Percentiles rank a stretch among this genome's conserved stretches.
Evolutionary conservation across 805 yeast genomes (phyloP).

Genomic region (Saccharomycopsis oosterbeekiorum): DNA sequence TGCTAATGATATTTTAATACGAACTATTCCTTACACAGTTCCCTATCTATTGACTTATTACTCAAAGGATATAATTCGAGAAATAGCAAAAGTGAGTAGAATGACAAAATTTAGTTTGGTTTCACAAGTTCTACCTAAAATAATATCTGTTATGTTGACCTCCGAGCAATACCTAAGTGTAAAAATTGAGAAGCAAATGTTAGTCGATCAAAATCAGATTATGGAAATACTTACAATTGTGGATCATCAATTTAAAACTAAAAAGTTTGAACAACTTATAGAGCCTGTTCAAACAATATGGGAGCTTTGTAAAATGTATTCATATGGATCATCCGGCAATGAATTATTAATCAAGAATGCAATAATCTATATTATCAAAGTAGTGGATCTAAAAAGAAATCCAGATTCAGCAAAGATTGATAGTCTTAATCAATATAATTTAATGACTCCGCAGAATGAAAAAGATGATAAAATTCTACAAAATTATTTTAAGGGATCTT

Average conservation of each 20-base stretch:
- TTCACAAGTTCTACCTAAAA: constrained; percentile 37
- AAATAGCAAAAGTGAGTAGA: constrained; percentile 46
- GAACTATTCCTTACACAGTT: constrained; percentile 65
- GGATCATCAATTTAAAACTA: constrained; percentile 36
- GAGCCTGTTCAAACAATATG: constrained; percentile 26
- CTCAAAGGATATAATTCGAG: constrained; percentile 49
- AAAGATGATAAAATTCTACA: constrained; percentile 27
- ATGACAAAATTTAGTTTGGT: constrained; percentile 38
- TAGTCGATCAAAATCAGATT: constrained; percentile 39
- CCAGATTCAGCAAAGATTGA: constrained; percentile 12
- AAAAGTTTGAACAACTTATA: constrained; percentile 24
- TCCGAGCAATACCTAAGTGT: constrained; percentile 27
- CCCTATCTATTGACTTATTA: constrained; percentile 67
- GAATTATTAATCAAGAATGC: constrained; percentile 33
- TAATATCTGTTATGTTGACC: constrained; percentile 49
- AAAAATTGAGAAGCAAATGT: constrained; percentile 18
- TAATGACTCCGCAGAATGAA: constrained; percentile 22
- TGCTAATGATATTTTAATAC: constrained; percentile 46
- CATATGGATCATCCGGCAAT: constrained; percentile 23
- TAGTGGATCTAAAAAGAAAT: background rate
- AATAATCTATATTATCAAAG: constrained; percentile 31
- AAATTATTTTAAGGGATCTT: constrained; percentile 42
- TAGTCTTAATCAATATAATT: constrained; percentile 18
- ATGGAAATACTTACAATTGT: constrained; percentile 43
- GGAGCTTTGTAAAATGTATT: constrained; percentile 36